These are phyloP conservation scores for Salvia splendens DNA, from an alignment of 257 asterid genomes.

Conservation along the genomic window DNA sequence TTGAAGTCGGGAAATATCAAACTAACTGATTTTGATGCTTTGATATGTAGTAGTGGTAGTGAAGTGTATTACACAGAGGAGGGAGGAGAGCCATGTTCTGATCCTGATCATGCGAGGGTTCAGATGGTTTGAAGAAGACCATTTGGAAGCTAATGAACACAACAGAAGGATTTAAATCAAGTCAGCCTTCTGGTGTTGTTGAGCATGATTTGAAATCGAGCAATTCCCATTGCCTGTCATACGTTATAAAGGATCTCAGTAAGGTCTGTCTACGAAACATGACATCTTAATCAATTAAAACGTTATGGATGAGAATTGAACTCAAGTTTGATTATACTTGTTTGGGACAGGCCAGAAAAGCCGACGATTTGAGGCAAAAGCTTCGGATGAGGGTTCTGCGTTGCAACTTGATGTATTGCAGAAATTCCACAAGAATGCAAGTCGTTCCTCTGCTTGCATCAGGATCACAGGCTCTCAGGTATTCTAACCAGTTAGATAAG, in stretches of 20 bases:
- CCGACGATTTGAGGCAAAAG: slow-evolving; percentile 83
- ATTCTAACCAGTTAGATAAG: not conserved
- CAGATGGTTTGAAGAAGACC: slow-evolving; percentile 75
- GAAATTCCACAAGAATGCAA: slow-evolving; percentile 84
- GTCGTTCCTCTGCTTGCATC: slow-evolving; percentile 84
- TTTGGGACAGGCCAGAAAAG: slow-evolving; percentile 64
- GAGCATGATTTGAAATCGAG: slow-evolving; percentile 63
- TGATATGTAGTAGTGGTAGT: slow-evolving; percentile 82
- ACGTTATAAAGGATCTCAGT: slow-evolving; percentile 57
- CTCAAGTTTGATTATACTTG: not conserved
- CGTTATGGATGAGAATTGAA: not conserved
- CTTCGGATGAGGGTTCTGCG: slow-evolving; percentile 89
- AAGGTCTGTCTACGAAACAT: slow-evolving; percentile 42
- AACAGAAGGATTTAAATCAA: slow-evolving; percentile 43
- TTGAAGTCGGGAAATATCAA: slow-evolving; percentile 55
- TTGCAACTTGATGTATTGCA: slow-evolving; percentile 84
- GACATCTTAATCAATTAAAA: not conserved
- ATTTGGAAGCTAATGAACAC: slow-evolving; percentile 74
- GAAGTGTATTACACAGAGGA: slow-evolving; percentile 64
- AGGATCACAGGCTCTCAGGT: slow-evolving; percentile 93
- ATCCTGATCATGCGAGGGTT: slow-evolving; percentile 77
- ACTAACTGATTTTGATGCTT: slow-evolving; percentile 66
- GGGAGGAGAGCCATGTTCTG: slow-evolving; percentile 55
- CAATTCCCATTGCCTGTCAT: slow-evolving; percentile 80
- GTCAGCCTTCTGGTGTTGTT: slow-evolving; percentile 30